Evolutionary conservation across 768 basidiomycete genomes (phyloP).

Genomic region (Plicaturopsis crispa): DNA sequence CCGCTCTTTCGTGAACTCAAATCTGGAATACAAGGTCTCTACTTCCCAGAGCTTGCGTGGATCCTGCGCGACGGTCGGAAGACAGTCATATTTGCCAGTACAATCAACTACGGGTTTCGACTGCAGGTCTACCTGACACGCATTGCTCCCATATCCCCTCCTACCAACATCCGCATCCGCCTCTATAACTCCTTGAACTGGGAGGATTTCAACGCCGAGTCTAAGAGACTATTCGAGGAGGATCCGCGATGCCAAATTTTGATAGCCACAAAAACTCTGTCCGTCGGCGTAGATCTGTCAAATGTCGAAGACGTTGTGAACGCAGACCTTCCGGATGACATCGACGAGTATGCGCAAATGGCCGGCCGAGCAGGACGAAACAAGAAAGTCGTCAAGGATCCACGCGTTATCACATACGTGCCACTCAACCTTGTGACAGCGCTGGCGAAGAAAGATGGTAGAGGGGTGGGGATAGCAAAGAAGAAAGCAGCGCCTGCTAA

Average conservation of each 20-base stretch:
- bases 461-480: too few relatives aligned
- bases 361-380: constrained; percentile 4
- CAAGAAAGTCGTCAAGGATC: too few relatives aligned
- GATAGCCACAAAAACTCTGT: constrained; percentile 6
- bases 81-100: constrained; percentile 4
- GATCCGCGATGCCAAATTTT: constrained; percentile 5
- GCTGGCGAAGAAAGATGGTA: too few relatives aligned
- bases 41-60: constrained; percentile 7
- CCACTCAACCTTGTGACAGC: too few relatives aligned
- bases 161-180: constrained; percentile 1
- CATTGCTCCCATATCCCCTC: background rate
- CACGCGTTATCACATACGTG: too few relatives aligned
- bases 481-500: too few relatives aligned
- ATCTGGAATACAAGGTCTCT: constrained; percentile 3
- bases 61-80: constrained; percentile 4
- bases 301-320: constrained; percentile 6
- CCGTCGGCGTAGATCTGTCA: constrained; percentile 9
- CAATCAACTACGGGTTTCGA: constrained; percentile 4
- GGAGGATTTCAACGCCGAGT: constrained; percentile 1
- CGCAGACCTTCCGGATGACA: constrained; percentile 2
- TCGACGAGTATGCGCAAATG: constrained; percentile 6
- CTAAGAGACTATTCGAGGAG: constrained; percentile 4
- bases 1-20: constrained; percentile 4
- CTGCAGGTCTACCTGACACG: constrained; percentile 1
- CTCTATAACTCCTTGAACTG: constrained; percentile 5